Conservation (phyloP, 192 early-diverging fungal species). For the Chytriomyces confervae region DNA sequence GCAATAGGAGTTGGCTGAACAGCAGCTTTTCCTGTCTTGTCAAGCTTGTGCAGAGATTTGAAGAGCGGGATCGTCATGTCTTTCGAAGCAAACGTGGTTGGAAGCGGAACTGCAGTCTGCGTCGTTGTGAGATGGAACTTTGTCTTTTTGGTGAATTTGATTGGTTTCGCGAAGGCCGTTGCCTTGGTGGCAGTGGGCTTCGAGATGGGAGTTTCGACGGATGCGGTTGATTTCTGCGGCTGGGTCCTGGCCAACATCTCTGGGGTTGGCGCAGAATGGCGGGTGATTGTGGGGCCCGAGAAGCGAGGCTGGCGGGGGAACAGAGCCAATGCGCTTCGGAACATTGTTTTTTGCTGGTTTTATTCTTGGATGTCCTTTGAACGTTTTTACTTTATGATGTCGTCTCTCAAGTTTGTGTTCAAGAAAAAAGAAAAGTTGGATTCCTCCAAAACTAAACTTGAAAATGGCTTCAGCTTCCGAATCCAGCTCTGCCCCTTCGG, state of each 20-base stretch:
- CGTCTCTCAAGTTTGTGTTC: too few species aligned
- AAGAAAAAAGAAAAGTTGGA: too few species aligned
- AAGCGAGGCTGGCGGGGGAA: slow-evolving; percentile 21
- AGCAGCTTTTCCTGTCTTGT: slow-evolving; percentile 17
- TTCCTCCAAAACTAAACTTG: too few species aligned
- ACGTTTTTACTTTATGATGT: background rate
- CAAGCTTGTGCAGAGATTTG: slow-evolving; percentile 14
- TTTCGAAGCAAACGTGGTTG: slow-evolving; percentile 44
- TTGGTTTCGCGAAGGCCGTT: too few species aligned
- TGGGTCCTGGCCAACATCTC: background rate
- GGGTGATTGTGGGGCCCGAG: slow-evolving; percentile 11
- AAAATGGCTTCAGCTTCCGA: too few species aligned
- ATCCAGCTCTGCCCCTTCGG: background rate
- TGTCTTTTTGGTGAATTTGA: too few species aligned
- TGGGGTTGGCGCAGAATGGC: background rate
- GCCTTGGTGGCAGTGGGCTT: too few species aligned
- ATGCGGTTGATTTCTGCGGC: background rate
- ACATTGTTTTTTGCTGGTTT: background rate
- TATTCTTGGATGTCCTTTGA: background rate
- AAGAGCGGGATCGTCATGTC: background rate
- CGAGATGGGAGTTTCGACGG: too few species aligned
- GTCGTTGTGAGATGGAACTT: slow-evolving; percentile 41
- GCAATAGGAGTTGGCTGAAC: slow-evolving; percentile 20
- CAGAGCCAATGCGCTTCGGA: background rate
- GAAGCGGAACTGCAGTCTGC: slow-evolving; percentile 51